These are phyloP conservation scores for Aspergillus ibericus DNA, from an alignment of 2,329 filamentous ascomycete species.

Conservation along the genomic window DNA sequence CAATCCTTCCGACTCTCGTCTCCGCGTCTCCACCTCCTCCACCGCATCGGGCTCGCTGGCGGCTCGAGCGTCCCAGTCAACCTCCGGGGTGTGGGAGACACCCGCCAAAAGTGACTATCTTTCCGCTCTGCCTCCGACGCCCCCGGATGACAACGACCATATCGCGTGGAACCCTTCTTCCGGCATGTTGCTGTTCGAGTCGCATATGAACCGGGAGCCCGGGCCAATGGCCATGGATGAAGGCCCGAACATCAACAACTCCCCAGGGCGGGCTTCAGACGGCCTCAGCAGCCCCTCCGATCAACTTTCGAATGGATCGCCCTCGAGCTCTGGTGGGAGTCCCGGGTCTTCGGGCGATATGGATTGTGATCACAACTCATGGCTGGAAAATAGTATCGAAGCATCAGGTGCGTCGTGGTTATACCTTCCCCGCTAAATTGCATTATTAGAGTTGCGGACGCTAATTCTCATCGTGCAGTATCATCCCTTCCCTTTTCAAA, in stretches of 20 bases:
- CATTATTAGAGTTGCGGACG: not conserved
- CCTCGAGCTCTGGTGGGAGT: constrained; percentile 34
- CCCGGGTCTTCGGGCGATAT: constrained; percentile 32
- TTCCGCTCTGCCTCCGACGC: constrained; percentile 40
- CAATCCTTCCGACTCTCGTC: constrained; percentile 30
- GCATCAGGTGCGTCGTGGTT: constrained; percentile 35
- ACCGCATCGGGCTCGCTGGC: constrained; percentile 32
- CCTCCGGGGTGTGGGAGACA: constrained; percentile 27
- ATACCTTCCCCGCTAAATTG: not conserved
- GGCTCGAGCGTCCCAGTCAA: constrained; percentile 36
- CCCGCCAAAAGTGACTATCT: constrained; percentile 32
- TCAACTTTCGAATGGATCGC: constrained; percentile 28
- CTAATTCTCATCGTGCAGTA: constrained; percentile 23
- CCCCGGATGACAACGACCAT: constrained; percentile 43
- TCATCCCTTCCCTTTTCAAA: constrained; percentile 43
- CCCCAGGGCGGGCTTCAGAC: constrained; percentile 30
- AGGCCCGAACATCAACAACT: constrained; percentile 28
- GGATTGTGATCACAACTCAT: constrained; percentile 36
- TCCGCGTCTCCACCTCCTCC: constrained; percentile 38
- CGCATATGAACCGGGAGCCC: constrained; percentile 27
- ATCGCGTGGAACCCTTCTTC: constrained; percentile 39
- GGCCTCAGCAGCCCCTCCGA: constrained; percentile 33
- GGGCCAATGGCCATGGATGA: constrained; percentile 31
- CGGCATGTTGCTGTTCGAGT: constrained; percentile 33
- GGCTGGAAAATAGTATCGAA: constrained; percentile 40